These are phyloP conservation scores for Russula lepida DNA, from an alignment of 768 basidiomycete species.

Conservation along the genomic window DNA sequence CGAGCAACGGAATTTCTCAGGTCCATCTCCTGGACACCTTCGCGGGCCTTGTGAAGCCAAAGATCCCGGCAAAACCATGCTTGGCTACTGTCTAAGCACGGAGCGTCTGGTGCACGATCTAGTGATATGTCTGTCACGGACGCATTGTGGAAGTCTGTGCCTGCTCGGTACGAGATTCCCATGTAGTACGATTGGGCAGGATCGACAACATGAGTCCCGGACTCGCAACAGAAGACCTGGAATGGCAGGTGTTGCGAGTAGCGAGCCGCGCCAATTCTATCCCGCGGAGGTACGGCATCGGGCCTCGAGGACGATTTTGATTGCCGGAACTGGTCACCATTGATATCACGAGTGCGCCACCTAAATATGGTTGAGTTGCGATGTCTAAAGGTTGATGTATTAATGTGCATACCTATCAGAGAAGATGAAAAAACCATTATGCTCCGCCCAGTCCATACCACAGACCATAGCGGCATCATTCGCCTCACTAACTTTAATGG, in stretches of 20 bases:
- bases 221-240: slow-evolving; percentile 98
- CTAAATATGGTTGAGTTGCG: slow-evolving; percentile 31
- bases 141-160: slow-evolving; percentile 73
- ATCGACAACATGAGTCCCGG: slow-evolving; percentile 94
- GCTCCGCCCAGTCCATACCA: slow-evolving; percentile 99
- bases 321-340: slow-evolving; percentile 96
- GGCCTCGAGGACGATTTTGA: slow-evolving; percentile 88
- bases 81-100: slow-evolving; percentile 92
- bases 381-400: not conserved
- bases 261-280: slow-evolving; percentile 67
- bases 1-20: slow-evolving; percentile 13
- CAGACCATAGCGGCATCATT: slow-evolving; percentile 98
- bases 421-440: slow-evolving; percentile 95
- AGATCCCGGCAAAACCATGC: slow-evolving; percentile 98
- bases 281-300: slow-evolving; percentile 88
- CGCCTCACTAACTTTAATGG: slow-evolving; percentile 77
- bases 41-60: slow-evolving; percentile 83
- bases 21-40: slow-evolving; percentile 55
- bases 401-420: slow-evolving; percentile 65
- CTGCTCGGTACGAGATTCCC: slow-evolving; percentile 78
- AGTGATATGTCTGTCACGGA: slow-evolving; percentile 48
- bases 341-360: slow-evolving; percentile 97
- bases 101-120: slow-evolving; percentile 63
- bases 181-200: slow-evolving; percentile 94
- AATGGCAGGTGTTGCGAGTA: slow-evolving; percentile 92